These are phyloP conservation scores for Phytophthora macrochlamydospora DNA, from an alignment of 352 stramenopile species.

Conservation along the genomic window DNA sequence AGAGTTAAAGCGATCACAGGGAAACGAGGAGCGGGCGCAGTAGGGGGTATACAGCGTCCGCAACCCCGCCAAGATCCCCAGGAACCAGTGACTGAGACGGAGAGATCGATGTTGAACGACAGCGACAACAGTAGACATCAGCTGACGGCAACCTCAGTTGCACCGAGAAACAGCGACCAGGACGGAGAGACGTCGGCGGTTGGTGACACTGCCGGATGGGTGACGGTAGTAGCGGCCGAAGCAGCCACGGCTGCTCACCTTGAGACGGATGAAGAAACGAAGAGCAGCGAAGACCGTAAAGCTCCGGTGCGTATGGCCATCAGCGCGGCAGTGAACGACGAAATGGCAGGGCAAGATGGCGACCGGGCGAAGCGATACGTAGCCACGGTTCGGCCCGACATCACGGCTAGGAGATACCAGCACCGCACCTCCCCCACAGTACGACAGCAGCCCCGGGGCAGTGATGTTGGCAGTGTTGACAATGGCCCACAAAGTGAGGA, in stretches of 20 bases:
- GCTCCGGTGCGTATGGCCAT: not conserved
- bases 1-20: not conserved
- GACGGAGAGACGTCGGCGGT: not conserved
- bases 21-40: conserved; percentile 1
- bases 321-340: not conserved
- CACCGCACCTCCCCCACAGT: not conserved
- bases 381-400: not conserved
- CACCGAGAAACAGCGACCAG: not conserved
- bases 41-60: conserved; percentile 1
- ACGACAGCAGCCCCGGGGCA: not conserved
- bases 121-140: too few relatives aligned
- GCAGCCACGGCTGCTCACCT: too few relatives aligned
- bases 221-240: too few relatives aligned
- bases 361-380: not conserved
- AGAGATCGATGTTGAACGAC: too few relatives aligned
- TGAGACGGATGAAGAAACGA: not conserved
- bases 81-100: not conserved
- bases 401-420: not conserved
- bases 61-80: not conserved
- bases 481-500: too few relatives aligned
- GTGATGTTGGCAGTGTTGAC: too few relatives aligned
- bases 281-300: too few relatives aligned
- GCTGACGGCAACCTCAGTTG: not conserved
- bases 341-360: not conserved
- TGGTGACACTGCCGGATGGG: too few relatives aligned